These are phyloP conservation scores for Hypoxylon sp. DNA, from an alignment of 2,329 filamentous ascomycete species.

Conservation along the genomic window DNA sequence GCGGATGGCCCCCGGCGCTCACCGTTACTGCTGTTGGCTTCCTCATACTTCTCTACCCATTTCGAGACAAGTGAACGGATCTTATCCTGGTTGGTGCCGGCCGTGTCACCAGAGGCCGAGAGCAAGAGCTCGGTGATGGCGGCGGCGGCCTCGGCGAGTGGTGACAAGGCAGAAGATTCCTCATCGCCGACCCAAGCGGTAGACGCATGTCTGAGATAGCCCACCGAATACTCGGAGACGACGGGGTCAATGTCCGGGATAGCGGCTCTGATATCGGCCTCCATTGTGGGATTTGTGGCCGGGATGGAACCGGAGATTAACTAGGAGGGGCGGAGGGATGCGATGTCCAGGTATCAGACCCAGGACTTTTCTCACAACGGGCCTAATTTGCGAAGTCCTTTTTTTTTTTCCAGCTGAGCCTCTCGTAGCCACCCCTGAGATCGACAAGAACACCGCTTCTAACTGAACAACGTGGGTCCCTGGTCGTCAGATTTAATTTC, in stretches of 20 bases:
- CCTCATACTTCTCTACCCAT: conserved; percentile 86
- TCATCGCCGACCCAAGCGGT: conserved; percentile 82
- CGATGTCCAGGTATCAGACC: conserved; percentile 4
- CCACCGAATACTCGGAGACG: conserved; percentile 91
- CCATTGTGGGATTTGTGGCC: conserved; percentile 67
- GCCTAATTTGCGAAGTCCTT: conserved; percentile 34
- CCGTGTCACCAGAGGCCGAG: conserved; percentile 90
- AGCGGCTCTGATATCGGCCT: conserved; percentile 85
- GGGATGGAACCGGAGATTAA: conserved; percentile 35
- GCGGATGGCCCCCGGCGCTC: conserved; percentile 79
- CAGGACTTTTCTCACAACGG: conserved; percentile 25
- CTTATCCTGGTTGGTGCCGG: conserved; percentile 76
- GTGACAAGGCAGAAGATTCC: conserved; percentile 77
- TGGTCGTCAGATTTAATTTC: conserved; percentile 39
- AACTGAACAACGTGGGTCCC: conserved; percentile 37
- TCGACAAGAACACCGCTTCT: conserved; percentile 23
- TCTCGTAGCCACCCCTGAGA: conserved; percentile 23
- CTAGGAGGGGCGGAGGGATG: conserved; percentile 12
- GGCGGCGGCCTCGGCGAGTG: conserved; percentile 84
- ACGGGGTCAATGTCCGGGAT: conserved; percentile 90
- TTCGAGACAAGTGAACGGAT: conserved; percentile 88
- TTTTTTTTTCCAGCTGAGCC: conserved; percentile 13
- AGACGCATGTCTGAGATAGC: conserved; percentile 94
- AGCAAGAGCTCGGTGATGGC: conserved; percentile 89
- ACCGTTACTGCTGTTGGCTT: conserved; percentile 78